These are phyloP conservation scores for Achaetomiella virescens DNA, from an alignment of 495 filamentous ascomycete species.

Conservation along the genomic window DNA sequence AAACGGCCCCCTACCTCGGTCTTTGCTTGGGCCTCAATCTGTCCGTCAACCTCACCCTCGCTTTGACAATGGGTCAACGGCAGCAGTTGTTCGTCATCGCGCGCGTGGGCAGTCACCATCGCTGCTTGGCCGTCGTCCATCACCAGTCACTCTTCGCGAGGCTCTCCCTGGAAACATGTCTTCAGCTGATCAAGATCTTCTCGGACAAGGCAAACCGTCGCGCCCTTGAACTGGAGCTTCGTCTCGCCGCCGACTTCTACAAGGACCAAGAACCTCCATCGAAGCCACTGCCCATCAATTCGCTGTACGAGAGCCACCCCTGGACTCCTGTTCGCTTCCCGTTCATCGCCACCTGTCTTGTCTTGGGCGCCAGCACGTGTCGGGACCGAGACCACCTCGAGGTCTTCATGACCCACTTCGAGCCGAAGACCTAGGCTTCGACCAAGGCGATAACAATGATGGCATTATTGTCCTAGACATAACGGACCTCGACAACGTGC, in stretches of 20 bases:
- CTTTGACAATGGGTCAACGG: not conserved
- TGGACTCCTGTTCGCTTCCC: not conserved
- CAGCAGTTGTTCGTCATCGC: slow-evolving; percentile 4
- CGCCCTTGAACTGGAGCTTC: not conserved
- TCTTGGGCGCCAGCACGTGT: not conserved
- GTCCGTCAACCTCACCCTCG: not conserved
- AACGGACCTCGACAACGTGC: not conserved
- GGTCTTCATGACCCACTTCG: not conserved
- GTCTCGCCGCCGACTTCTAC: not conserved
- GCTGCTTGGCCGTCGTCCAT: not conserved
- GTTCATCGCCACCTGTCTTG: not conserved
- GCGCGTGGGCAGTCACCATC: not conserved
- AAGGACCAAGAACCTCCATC: not conserved
- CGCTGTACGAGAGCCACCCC: not conserved
- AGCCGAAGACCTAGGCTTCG: not conserved
- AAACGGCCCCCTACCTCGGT: too few relatives aligned
- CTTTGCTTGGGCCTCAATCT: not conserved
- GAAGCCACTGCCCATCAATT: not conserved
- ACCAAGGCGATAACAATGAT: not conserved
- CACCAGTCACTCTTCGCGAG: not conserved
- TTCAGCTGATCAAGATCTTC: not conserved
- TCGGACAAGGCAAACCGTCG: not conserved
- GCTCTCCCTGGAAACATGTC: not conserved
- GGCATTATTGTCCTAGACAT: not conserved
- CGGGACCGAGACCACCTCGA: too few relatives aligned